These are phyloP conservation scores for Magnolia kwangsiensis DNA, from an alignment of 164 flowering plant species.

Conservation along the genomic window DNA sequence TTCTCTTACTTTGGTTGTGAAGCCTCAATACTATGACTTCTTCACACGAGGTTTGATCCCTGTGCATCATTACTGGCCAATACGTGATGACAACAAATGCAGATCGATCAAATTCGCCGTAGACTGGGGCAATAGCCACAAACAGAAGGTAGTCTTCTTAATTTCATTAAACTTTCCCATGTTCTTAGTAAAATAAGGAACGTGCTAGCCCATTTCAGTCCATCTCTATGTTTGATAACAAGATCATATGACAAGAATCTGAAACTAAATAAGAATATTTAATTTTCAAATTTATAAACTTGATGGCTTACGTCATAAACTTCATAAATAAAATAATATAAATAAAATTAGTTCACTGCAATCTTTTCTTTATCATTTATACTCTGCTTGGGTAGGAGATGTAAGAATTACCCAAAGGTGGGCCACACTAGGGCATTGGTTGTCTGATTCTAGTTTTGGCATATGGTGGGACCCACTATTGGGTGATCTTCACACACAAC, in stretches of 20 bases:
- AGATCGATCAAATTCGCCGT: constrained; percentile 53
- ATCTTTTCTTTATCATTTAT: no score
- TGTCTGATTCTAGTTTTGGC: no score
- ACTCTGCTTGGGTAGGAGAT: no score
- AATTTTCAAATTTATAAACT: background rate
- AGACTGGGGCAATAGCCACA: constrained; percentile 61
- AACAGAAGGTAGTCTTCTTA: constrained; percentile 30
- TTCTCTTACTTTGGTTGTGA: constrained; percentile 38
- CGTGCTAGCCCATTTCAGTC: background rate
- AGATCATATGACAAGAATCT: no score
- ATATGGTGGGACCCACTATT: no score
- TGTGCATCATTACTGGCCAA: constrained; percentile 64
- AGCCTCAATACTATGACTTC: constrained; percentile 51
- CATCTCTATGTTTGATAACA: background rate
- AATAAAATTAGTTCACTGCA: no score
- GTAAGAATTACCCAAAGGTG: no score
- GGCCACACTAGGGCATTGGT: no score
- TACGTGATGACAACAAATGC: constrained; percentile 34
- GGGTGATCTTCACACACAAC: no score
- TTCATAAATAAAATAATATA: no score
- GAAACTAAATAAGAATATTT: no score
- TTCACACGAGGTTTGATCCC: constrained; percentile 53
- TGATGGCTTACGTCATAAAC: background rate
- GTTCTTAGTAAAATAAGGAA: background rate
- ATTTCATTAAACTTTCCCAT: background rate